Conservation (phyloP, 2,329 filamentous ascomycete species). For the Alternaria brassicae region DNA sequence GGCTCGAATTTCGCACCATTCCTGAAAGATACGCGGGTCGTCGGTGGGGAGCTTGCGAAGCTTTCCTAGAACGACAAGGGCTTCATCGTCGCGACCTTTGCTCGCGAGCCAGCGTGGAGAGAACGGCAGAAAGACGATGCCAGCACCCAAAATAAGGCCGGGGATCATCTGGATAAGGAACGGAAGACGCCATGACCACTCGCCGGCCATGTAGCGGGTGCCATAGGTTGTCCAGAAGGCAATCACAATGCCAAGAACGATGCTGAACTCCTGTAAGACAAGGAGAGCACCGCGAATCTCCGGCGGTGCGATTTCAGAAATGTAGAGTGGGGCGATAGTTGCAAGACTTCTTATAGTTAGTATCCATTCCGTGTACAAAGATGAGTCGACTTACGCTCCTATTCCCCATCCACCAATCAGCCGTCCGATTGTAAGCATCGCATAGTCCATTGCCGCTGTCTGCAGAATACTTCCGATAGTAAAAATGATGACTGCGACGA, state of each 20-base stretch:
- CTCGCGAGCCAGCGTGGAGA: slow-evolving; percentile 63
- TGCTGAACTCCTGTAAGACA: slow-evolving; percentile 58
- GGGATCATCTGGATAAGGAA: slow-evolving; percentile 57
- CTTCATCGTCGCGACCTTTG: slow-evolving; percentile 55
- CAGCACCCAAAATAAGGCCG: slow-evolving; percentile 49
- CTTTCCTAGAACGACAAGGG: slow-evolving; percentile 56
- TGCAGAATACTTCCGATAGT: slow-evolving; percentile 60
- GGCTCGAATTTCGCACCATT: slow-evolving; percentile 61
- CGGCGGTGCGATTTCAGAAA: slow-evolving; percentile 60
- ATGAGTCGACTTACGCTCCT: slow-evolving; percentile 52
- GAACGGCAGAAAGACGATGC: slow-evolving; percentile 60
- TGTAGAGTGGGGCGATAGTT: slow-evolving; percentile 60
- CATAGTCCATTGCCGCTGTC: slow-evolving; percentile 58
- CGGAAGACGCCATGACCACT: slow-evolving; percentile 57
- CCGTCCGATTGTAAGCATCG: slow-evolving; percentile 60
- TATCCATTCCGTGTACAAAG: neutral
- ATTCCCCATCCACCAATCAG: slow-evolving; percentile 61
- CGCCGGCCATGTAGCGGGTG: slow-evolving; percentile 53
- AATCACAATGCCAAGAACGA: slow-evolving; percentile 58
- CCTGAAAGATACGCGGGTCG: slow-evolving; percentile 60
- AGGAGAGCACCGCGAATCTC: slow-evolving; percentile 59
- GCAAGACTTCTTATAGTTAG: slow-evolving; percentile 32
- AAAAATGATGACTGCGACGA: slow-evolving; percentile 61
- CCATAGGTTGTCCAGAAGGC: slow-evolving; percentile 64
- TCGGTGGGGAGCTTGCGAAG: slow-evolving; percentile 58